These are phyloP conservation scores for Breynia disticha DNA, from an alignment of 441 rosid species.

Conservation along the genomic window DNA sequence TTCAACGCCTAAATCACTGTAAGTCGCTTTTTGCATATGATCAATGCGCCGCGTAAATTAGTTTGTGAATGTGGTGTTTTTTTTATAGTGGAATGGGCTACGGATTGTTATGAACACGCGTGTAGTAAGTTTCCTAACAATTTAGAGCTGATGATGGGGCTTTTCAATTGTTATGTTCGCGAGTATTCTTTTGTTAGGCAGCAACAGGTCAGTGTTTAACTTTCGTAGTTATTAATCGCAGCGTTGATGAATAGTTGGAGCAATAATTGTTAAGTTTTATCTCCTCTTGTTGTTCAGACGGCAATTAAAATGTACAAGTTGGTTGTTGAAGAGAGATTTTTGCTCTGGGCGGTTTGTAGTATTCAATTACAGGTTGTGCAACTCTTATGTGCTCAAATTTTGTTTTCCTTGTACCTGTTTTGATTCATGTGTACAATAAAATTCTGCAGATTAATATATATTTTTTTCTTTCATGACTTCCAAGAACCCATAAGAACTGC, in stretches of 20 bases:
- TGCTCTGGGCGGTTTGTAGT: conserved; percentile 99
- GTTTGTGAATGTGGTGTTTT: neutral
- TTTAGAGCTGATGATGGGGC: conserved; percentile 93
- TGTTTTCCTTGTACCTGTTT: neutral
- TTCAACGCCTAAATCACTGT: conserved; percentile 92
- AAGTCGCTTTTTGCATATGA: conserved; percentile 17
- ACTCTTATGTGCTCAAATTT: neutral
- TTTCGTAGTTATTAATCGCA: conserved; percentile 1
- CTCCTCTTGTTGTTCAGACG: conserved; percentile 57
- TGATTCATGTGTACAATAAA: too few relatives aligned
- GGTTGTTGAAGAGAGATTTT: conserved; percentile 85
- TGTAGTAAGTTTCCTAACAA: conserved; percentile 71
- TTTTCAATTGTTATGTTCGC: conserved; percentile 93
- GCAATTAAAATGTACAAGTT: conserved; percentile 97
- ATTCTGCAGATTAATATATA: too few relatives aligned
- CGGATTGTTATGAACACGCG: conserved; percentile 87
- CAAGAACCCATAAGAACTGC: too few relatives aligned
- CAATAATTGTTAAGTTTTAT: conserved; percentile 5
- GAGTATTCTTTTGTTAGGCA: conserved; percentile 94
- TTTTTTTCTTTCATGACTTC: too few relatives aligned
- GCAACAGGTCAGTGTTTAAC: conserved; percentile 66
- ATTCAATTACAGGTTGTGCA: conserved; percentile 84
- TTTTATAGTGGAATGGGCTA: conserved; percentile 77
- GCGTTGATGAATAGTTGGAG: neutral
- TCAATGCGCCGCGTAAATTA: neutral